Base-by-base conservation (phyloP, 495 filamentous ascomycete genomes). In the Aspergillus campestris region DNA sequence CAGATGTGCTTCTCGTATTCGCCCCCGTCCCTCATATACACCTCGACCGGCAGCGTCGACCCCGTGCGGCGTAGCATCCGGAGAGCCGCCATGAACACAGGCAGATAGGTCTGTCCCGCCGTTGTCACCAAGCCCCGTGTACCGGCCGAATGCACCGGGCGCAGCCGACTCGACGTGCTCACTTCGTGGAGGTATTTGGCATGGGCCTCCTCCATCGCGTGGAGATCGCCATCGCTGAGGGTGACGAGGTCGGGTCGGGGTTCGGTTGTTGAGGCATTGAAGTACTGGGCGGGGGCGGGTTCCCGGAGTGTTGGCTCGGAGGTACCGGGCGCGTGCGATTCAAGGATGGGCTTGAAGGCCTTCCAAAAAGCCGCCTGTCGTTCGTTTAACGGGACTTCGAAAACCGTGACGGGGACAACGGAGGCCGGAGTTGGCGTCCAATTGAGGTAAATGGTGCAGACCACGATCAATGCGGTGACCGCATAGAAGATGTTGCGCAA, bases 41-140 rank as follows among this genome's bases (percentile, higher is more conserved):
- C 67, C 55, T 84, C 70, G 1, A 81, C 73, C 6, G 78, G 79
- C 13, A 84, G 54, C 0, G 48, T 69, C 7, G 72, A 79, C 36
- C 78, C 79, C 6, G 66, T 65, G 28, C 73, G 71, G 7, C 80
- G 74, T 7, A 82, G 65, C 72, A 81, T 78, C 8, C 72, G 67
- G n/a, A 82, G 45, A 8, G 74, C 67, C 4, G 73, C 66, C 27
- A 83, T 42, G 44, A 74, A 69, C 0, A 72, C 64, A 0, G 73
- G 70, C 6, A 76, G 53, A 47, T 71, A 74, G 5, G 52, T 53
- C 8, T 62, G 63, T 2, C 72, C 69, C 3, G 73, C 73, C 9
- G 69, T 71, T 0, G 74, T 76, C 4, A 81, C 79, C 24, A 83
- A 58, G 1, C 79, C 79, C 27, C 65, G 65, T n/a, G 75, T 74